Conservation (phyloP, 768 basidiomycete species). For the Neoboletus subvelutipes region DNA sequence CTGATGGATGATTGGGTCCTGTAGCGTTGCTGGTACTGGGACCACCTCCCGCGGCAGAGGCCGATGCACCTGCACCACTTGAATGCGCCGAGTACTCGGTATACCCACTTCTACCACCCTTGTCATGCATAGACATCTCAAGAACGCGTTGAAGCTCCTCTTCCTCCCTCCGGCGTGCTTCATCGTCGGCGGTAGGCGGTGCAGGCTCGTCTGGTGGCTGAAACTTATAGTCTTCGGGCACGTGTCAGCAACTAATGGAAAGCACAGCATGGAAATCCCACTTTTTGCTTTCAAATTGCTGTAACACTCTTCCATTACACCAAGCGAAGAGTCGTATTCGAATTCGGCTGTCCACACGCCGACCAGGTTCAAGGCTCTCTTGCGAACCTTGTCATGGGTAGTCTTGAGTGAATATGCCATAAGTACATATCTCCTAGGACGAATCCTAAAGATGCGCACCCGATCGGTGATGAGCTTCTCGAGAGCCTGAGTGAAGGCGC, state of each 20-base stretch:
- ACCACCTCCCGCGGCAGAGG: constrained; percentile 19
- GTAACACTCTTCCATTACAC: constrained; percentile 90
- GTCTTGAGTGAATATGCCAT: constrained; percentile 49
- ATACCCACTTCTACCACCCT: constrained; percentile 72
- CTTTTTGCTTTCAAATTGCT: constrained; percentile 81
- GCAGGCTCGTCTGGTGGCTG: constrained; percentile 58
- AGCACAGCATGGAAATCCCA: constrained; percentile 31
- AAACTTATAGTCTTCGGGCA: constrained; percentile 65
- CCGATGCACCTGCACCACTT: constrained; percentile 37
- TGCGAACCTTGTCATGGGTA: constrained; percentile 88
- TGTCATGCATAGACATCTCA: constrained; percentile 91
- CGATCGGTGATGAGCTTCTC: constrained; percentile 88
- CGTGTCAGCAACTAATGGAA: constrained; percentile 11
- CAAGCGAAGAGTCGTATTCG: constrained; percentile 72
- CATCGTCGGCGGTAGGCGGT: constrained; percentile 74
- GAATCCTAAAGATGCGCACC: constrained; percentile 43
- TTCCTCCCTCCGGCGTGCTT: constrained; percentile 80
- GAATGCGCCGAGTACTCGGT: constrained; percentile 42
- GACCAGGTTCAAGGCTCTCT: constrained; percentile 67
- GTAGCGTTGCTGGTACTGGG: constrained; percentile 19
- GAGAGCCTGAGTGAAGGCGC: constrained; percentile 87
- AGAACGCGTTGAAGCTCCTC: constrained; percentile 92
- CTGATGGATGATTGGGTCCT: constrained; percentile 46
- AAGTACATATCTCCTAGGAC: constrained; percentile 3
- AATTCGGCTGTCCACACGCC: constrained; percentile 86